Base-by-base conservation (phyloP, 805 yeast genomes). In the Candida silvatica region DNA sequence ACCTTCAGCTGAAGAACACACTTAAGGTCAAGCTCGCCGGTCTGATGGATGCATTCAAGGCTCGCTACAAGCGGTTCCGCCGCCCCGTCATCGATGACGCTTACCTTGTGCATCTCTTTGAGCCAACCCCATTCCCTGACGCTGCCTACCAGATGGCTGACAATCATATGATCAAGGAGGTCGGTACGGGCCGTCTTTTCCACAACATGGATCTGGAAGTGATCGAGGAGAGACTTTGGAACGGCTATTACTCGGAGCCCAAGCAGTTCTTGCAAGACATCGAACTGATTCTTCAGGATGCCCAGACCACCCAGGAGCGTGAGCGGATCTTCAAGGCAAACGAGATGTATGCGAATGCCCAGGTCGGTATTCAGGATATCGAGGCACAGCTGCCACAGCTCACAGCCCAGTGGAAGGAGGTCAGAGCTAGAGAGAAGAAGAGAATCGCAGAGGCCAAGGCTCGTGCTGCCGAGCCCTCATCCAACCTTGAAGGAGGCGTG, bases 341-440 rank as follows among this genome's bases (percentile, higher is more conserved):
- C 37, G 98, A 92, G 55, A 88, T 92, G 97, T 74, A 73, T 52
- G 94, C 97, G 9, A 88, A 92, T 59, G 95, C 95, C 0, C 95
- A 87, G 56, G 94, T 92, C 52, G 94, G 94, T 5, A 71, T 92
- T 35, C 98, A 92, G 47, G 99, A 92, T 43, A 76, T 88, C 45
- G 75, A 80, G 33, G 61, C 69, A 3, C 56, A 47, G 20, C 71
- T 66, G 33, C 80, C 90, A 1, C 82, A 75, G 25, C 79, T 92
- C 37, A 51, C 80, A 17, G 69, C 71, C 29, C 85, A 86, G 29
- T 92, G 97, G 62, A 78, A 73, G 42, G 80, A 74, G 15, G 64
- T 88, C 51, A 69, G 80, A 39, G 64, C 61, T 33, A 67, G 96
- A 42, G 95, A 85, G 48, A 51, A 67, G 20, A 57, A 59, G 29